Evolutionary conservation across 2,329 filamentous ascomycete genomes (phyloP).

Genomic region (Cordyceps farinosa): DNA sequence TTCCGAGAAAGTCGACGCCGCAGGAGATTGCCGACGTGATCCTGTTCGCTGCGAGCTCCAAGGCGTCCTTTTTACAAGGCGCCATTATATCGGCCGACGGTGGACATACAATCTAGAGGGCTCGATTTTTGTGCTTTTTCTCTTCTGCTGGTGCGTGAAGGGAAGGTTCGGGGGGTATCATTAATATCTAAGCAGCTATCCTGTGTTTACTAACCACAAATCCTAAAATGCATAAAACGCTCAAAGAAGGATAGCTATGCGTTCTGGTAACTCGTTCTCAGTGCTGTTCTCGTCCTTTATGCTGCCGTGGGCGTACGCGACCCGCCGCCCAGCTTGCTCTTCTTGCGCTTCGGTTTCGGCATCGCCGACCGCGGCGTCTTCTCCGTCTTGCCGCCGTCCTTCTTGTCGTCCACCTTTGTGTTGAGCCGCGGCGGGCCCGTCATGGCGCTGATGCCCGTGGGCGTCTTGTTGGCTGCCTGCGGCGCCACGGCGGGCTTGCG

Average conservation of each 20-base stretch:
- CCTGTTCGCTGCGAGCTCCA: slow-evolving; percentile 42
- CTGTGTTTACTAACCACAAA: background rate
- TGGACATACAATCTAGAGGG: slow-evolving; percentile 36
- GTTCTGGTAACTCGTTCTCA: background rate
- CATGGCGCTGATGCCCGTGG: slow-evolving; percentile 33
- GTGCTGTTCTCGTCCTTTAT: background rate
- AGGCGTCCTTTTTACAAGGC: slow-evolving; percentile 45
- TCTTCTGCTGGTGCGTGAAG: background rate
- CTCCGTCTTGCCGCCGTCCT: slow-evolving; percentile 42
- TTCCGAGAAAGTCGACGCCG: slow-evolving; percentile 39
- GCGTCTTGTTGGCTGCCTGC: slow-evolving; percentile 25
- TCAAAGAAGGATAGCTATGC: background rate
- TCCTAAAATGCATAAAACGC: background rate
- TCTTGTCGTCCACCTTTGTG: slow-evolving; percentile 43
- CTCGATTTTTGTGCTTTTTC: background rate
- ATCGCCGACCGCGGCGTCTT: slow-evolving; percentile 42
- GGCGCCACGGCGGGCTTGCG: slow-evolving; percentile 42
- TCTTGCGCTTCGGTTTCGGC: slow-evolving; percentile 45
- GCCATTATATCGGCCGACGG: slow-evolving; percentile 42
- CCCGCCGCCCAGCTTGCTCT: slow-evolving; percentile 42
- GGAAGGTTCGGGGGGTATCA: slow-evolving; percentile 2
- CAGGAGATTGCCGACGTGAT: slow-evolving; percentile 46
- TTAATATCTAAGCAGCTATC: slow-evolving; percentile 13
- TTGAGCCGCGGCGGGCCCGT: slow-evolving; percentile 35
- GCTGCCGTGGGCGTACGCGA: slow-evolving; percentile 30